Base-by-base conservation (phyloP, 441 rosid species). In the Jatropha multifida region DNA sequence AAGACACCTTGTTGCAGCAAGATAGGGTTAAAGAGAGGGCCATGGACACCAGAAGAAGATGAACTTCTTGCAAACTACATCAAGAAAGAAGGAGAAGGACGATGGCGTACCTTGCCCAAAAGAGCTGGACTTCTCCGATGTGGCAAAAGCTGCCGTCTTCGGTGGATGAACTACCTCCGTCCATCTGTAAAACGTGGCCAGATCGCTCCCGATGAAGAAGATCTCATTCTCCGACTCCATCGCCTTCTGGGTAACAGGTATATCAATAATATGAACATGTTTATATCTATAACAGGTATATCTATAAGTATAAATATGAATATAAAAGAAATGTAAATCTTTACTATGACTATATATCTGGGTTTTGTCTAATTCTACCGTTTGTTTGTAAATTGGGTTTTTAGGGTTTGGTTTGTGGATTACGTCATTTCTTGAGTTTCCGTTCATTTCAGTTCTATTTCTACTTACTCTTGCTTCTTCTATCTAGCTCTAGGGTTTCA, bases 101-200 rank as follows among this genome's bases (percentile, higher is more conserved):
- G 86, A 20, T 91, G 96, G 96, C 80, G 96, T 27, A 88, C 94
- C 17, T 85, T 91, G 6, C 96, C 96, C 2, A 89, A 91, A 72
- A 77, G 87, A 51, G 91, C 96, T 5, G 96, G 93, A 7, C 85
- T 90, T 41, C 89, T 89, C 76, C 89, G 93, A 2, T 90, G 96
- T 37, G 92, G 96, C 0, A 90, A 90, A 74, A 90, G 96, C 77
- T 90, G 96, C 75, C 89, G 96, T 56, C 89, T 90, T 65, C 88
- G 96, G 20, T 90, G 96, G 96, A 87, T 90, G 96, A 90, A 90
- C 58, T 90, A 89, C 60, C 92, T 90, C 77, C 88, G 96, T 3
- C 96, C 96, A 3, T 82, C 83, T 2, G 90, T 90, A 0, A 90
- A 90, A 73, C 88, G 92, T 4, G 96, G 96, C 44, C 90, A 85